Conservation (phyloP, 441 rosid species). For the Mallotus japonicus region DNA sequence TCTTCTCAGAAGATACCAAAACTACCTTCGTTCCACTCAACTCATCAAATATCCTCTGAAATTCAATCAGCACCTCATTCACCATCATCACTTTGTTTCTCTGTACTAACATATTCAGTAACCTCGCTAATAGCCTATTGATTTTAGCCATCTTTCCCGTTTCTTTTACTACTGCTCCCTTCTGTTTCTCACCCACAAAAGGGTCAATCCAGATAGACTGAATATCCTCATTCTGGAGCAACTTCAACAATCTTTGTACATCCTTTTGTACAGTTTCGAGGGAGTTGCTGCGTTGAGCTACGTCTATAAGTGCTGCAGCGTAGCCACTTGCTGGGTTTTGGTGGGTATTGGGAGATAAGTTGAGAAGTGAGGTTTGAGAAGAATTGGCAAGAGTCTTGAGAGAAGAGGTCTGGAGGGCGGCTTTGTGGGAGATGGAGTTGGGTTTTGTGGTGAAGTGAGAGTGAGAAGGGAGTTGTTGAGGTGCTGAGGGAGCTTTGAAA, state of each 20-base stretch:
- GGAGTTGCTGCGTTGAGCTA: conserved; percentile 42
- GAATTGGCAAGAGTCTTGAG: conserved; percentile 20
- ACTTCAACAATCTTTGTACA: conserved; percentile 38
- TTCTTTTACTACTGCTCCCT: conserved; percentile 36
- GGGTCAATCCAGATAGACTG: conserved; percentile 28
- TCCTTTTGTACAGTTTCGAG: conserved; percentile 43
- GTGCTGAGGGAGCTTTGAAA: conserved; percentile 29
- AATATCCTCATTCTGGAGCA: conserved; percentile 28
- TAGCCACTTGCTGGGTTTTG: conserved; percentile 54
- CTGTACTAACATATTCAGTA: conserved; percentile 50
- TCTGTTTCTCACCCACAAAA: conserved; percentile 36
- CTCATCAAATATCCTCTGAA: conserved; percentile 53
- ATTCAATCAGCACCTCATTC: conserved; percentile 52
- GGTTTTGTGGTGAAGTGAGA: conserved; percentile 34
- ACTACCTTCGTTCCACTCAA: conserved; percentile 38
- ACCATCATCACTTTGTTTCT: conserved; percentile 44
- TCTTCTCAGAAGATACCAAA: conserved; percentile 35
- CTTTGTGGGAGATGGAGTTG: conserved; percentile 19
- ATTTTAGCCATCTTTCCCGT: conserved; percentile 38
- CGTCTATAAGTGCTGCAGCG: conserved; percentile 63
- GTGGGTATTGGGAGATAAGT: conserved; percentile 32
- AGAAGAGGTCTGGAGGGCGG: conserved; percentile 1
- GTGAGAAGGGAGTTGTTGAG: conserved; percentile 20
- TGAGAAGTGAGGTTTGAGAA: neutral
- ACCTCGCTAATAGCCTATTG: conserved; percentile 38